phyloP scores from a whole-genome alignment of 2,329 filamentous ascomycete species.

The Byssothecium circinans region DNA sequence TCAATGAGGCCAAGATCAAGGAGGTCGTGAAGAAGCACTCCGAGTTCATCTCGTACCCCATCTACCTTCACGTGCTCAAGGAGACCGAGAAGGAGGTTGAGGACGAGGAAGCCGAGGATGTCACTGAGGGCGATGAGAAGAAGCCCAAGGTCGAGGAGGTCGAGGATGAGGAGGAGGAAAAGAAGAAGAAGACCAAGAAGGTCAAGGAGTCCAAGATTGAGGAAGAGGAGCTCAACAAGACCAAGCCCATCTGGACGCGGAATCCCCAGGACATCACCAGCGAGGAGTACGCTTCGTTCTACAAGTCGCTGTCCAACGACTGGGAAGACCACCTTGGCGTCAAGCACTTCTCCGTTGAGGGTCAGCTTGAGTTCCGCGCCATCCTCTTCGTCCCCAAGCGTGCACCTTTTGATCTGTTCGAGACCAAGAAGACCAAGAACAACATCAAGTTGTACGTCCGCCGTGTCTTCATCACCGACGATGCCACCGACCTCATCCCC shows the following conservation, averaged over 20 bases:
- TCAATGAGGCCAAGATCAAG: slow-evolving; percentile 99
- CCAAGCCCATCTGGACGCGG: slow-evolving; percentile 99
- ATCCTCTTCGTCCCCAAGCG: slow-evolving; percentile 99
- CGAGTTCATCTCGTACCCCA: slow-evolving; percentile 99
- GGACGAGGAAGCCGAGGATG: slow-evolving; percentile 80
- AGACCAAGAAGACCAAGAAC: slow-evolving; percentile 99
- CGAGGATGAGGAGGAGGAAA: slow-evolving; percentile 81
- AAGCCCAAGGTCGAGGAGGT: slow-evolving; percentile 96
- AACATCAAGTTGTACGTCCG: slow-evolving; percentile 99
- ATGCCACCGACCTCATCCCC: slow-evolving; percentile 97
- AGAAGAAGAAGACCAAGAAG: slow-evolving; percentile 98
- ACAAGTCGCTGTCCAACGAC: slow-evolving; percentile 99
- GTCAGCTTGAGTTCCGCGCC: slow-evolving; percentile 99
- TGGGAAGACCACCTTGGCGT: slow-evolving; percentile 99
- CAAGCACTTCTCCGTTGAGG: slow-evolving; percentile 99
- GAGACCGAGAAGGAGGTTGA: slow-evolving; percentile 99
- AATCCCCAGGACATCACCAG: slow-evolving; percentile 93
- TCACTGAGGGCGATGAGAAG: slow-evolving; percentile 74
- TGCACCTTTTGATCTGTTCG: slow-evolving; percentile 98
- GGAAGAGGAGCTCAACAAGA: slow-evolving; percentile 99
- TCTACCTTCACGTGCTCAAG: slow-evolving; percentile 99
- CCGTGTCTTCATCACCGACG: slow-evolving; percentile 99
- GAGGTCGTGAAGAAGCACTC: slow-evolving; percentile 99
- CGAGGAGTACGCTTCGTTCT: slow-evolving; percentile 98
- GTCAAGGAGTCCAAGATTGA: slow-evolving; percentile 98